phyloP scores from a whole-genome alignment of 345 rosid species.

The Gossypioides kirkii region DNA sequence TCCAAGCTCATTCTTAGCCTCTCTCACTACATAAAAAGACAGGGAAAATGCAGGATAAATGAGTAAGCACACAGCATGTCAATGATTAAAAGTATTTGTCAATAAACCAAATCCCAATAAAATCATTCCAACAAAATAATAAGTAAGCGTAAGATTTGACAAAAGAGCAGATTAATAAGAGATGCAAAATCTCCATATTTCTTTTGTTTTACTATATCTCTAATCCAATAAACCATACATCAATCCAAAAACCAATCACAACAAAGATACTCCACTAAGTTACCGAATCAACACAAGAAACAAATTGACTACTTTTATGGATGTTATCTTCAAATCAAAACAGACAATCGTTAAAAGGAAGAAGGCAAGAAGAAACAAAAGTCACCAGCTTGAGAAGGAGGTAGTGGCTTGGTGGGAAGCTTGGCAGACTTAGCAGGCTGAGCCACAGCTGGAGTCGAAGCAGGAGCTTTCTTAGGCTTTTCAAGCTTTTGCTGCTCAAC shows the following conservation, averaged over 20 bases:
- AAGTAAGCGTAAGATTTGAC: not conserved
- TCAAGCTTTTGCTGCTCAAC: constrained; percentile 41
- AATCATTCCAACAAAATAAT: not conserved
- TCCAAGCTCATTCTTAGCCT: constrained; percentile 59
- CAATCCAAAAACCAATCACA: not conserved
- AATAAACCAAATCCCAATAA: not conserved
- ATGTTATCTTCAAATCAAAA: not conserved
- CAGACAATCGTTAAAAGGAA: not conserved
- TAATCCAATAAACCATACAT: not conserved
- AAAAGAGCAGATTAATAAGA: not conserved
- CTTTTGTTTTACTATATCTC: not conserved
- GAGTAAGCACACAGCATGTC: not conserved
- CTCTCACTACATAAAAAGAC: constrained; percentile 48
- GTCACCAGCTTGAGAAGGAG: constrained; percentile 82
- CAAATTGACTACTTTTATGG: not conserved
- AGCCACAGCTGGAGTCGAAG: constrained; percentile 26
- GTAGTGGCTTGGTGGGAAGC: constrained; percentile 73
- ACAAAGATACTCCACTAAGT: not conserved
- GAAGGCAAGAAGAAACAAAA: not conserved
- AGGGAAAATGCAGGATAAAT: not conserved
- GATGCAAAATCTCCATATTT: not conserved
- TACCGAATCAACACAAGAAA: not conserved
- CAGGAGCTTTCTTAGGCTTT: constrained; percentile 55
- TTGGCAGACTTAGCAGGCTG: constrained; percentile 53
- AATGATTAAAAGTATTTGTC: not conserved